Percentiles rank a stretch among this genome's conserved stretches.
phyloP scores from a whole-genome alignment of 2,329 filamentous ascomycete genomes.

The Ascochyta lentis region DNA sequence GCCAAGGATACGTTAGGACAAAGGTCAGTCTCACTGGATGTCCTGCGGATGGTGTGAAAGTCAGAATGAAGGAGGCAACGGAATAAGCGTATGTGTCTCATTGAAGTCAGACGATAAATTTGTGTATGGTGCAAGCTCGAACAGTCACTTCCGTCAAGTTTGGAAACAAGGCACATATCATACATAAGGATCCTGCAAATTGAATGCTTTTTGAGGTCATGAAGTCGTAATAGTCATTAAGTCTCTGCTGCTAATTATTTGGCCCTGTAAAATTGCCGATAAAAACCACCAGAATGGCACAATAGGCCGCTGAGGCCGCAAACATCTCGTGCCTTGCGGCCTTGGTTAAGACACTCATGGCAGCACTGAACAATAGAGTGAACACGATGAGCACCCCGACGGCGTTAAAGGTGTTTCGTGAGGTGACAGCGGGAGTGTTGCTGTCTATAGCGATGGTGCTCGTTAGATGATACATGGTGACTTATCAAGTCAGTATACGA shows the following conservation, averaged over 20 bases:
- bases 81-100: conserved; percentile 5
- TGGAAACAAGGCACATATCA: too few relatives aligned
- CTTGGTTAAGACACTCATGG: conserved; percentile 48
- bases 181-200: too few relatives aligned
- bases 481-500: conserved; percentile 1
- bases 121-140: too few relatives aligned
- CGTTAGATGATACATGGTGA: conserved; percentile 51
- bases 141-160: too few relatives aligned
- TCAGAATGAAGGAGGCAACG: conserved; percentile 41
- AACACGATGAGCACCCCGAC: conserved; percentile 54
- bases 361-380: conserved; percentile 47
- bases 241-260: conserved; percentile 29
- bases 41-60: conserved; percentile 42
- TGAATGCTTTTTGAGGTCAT: not conserved
- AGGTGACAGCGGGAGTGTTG: conserved; percentile 17
- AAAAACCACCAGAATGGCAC: conserved; percentile 50
- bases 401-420: conserved; percentile 46
- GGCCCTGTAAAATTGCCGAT: conserved; percentile 50
- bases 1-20: conserved; percentile 30
- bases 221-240: conserved; percentile 4
- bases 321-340: conserved; percentile 49
- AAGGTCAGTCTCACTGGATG: conserved; percentile 34
- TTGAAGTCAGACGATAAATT: too few relatives aligned
- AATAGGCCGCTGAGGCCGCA: conserved; percentile 49
- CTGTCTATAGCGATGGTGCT: conserved; percentile 21